Conservation (phyloP, 192 early-diverging fungal genomes). For the Coemansia brasiliensis region DNA sequence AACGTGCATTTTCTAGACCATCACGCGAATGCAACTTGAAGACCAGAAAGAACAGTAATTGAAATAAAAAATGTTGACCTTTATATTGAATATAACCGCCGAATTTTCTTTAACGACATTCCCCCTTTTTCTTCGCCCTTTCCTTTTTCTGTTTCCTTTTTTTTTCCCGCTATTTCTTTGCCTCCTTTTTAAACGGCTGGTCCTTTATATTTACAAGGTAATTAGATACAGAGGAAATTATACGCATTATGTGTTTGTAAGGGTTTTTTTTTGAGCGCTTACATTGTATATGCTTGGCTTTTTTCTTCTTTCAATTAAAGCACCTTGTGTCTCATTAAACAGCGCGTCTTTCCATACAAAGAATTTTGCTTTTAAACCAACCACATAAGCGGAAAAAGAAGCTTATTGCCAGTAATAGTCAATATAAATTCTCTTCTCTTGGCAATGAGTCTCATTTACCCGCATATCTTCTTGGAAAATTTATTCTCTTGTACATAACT, state of each 20-base stretch:
- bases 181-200: background rate
- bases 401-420: too few species aligned
- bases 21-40: conserved; percentile 3
- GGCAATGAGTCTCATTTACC: too few species aligned
- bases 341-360: conserved; percentile 1
- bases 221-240: background rate
- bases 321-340: too few species aligned
- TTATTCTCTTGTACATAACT: conserved; percentile 1
- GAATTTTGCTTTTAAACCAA: too few species aligned
- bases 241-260: background rate
- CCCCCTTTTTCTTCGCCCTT: conserved; percentile 1
- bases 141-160: conserved; percentile 8
- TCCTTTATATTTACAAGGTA: background rate
- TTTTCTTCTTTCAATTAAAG: too few species aligned
- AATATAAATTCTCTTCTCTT: too few species aligned
- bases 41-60: too few species aligned
- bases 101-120: conserved; percentile 6
- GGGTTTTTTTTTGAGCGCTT: conserved; percentile 1
- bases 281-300: background rate
- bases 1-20: conserved; percentile 4
- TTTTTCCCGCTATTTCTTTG: background rate
- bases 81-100: background rate
- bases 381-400: too few species aligned
- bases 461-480: background rate
- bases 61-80: background rate